Evolutionary conservation across 2,329 filamentous ascomycete species (phyloP), one percentile per base, ranked within the genome.

Genomic region (Ophiostoma australiae): DNA sequence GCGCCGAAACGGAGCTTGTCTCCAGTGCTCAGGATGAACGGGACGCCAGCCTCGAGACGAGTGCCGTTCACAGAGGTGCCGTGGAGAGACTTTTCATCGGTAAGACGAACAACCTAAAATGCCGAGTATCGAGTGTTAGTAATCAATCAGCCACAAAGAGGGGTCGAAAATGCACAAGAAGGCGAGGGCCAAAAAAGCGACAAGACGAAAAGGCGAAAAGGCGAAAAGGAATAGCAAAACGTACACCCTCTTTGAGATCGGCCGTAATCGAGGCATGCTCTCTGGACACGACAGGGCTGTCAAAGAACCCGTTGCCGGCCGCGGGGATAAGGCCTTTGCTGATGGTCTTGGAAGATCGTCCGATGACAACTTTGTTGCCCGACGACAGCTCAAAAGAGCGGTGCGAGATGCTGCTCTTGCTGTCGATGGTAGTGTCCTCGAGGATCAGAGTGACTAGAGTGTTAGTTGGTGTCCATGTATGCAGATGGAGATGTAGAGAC

Each of bases 211-310:
- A 6, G 20, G 4, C 7, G 17, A 13, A 31, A 27, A 7, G 52
- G 10, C 11, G 2, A n/a, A 52, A 31, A 27, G 27, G 3, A 31
- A 17, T 33, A 15, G 15, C 67, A 58, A 15, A 6, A 70, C 17
- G 37, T 78, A 86, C 86, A 77, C 83, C 81, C 7, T 77, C 75
- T 1, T 82, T 77, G 11, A 81, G 75, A 68, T 85, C 79, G 4
- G 84, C 80, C 20, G 76, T 74, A 4, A 90, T 76, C 63, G 85
- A 79, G 20, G 90, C 91, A 79, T 93, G 90, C 13, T 86, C 78
- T 65, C 90, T 84, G 33, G 90, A 92, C 82, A 93, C 90, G 48
- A 92, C 90, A 0, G 90, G 87, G 71, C 87, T 90, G 74, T 91
- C 86, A 72, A 92, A 90, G 83, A 84, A 91, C 20, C 83, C 87